Evolutionary conservation across 176 grass and related monocot genomes (phyloP).

Genomic region (Oryza rufipogon): DNA sequence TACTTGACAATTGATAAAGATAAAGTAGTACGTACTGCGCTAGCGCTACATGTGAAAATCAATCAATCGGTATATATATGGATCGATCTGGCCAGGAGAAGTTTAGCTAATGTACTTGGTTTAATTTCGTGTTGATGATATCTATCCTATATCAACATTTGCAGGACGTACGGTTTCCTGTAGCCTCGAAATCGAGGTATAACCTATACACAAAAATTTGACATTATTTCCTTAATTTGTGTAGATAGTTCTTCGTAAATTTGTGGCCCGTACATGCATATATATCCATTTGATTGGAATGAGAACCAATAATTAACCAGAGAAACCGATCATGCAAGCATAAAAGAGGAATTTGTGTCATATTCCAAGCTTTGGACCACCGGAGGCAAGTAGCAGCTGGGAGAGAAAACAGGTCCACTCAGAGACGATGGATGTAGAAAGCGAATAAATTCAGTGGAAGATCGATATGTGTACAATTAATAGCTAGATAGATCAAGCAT

Average conservation of each 20-base stretch:
- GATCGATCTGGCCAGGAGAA: too few relatives aligned
- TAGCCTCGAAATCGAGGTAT: neutral
- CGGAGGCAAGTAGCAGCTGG: conserved; percentile 21
- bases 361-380: conserved; percentile 44
- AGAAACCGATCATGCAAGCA: neutral
- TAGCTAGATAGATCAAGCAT: neutral
- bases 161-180: neutral
- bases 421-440: conserved; percentile 3
- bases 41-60: too few relatives aligned
- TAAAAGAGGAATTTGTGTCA: conserved; percentile 26
- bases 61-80: neutral
- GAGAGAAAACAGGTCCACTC: neutral
- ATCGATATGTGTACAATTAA: neutral
- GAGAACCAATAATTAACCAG: neutral
- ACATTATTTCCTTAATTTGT: neutral
- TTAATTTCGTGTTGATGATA: neutral
- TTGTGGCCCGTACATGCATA: neutral
- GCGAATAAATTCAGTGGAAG: conserved; percentile 37
- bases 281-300: neutral
- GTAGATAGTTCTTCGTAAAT: too few relatives aligned
- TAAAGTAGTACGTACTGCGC: too few relatives aligned
- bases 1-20: too few relatives aligned
- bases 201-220: neutral
- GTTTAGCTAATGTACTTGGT: too few relatives aligned
- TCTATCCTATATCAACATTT: conserved; percentile 3